Conservation (phyloP, 495 filamentous ascomycete species). For the Tuber melanosporum region DNA sequence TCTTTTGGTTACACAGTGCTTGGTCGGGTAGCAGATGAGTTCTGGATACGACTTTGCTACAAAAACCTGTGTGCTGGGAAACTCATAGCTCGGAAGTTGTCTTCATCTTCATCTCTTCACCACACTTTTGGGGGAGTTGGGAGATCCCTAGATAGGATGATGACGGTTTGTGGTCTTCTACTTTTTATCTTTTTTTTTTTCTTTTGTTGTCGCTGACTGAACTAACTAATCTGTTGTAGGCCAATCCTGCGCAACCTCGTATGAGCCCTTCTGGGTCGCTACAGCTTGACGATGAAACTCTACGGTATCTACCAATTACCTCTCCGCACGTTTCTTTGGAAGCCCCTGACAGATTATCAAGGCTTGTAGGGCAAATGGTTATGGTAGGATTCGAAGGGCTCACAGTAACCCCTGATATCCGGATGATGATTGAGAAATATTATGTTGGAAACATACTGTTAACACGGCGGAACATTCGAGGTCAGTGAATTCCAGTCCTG, state of each 20-base stretch:
- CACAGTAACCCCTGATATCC: constrained; percentile 41
- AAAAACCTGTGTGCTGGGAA: background rate
- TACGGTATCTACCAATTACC: constrained; percentile 23
- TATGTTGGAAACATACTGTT: constrained; percentile 42
- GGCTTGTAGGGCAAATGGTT: constrained; percentile 42
- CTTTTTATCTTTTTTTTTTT: background rate
- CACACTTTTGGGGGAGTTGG: background rate
- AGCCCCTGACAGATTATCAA: constrained; percentile 15
- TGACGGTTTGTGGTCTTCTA: constrained; percentile 29
- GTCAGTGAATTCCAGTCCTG: constrained; percentile 18
- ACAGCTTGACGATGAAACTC: constrained; percentile 32
- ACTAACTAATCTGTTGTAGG: constrained; percentile 26
- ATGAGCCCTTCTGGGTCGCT: constrained; percentile 19
- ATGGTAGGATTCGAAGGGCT: constrained; percentile 42
- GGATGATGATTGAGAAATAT: constrained; percentile 43
- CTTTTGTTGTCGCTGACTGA: constrained; percentile 12
- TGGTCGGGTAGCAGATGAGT: constrained; percentile 13
- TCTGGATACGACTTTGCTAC: constrained; percentile 6
- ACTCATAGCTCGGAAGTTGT: background rate
- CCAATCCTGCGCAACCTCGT: constrained; percentile 18
- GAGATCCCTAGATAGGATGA: constrained; percentile 21
- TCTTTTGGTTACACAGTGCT: constrained; percentile 14
- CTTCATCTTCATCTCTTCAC: background rate
- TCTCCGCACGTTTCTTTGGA: constrained; percentile 8
- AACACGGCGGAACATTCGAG: constrained; percentile 38